Evolutionary conservation across 768 basidiomycete species (phyloP).

Genomic region (Mycena filopes): DNA sequence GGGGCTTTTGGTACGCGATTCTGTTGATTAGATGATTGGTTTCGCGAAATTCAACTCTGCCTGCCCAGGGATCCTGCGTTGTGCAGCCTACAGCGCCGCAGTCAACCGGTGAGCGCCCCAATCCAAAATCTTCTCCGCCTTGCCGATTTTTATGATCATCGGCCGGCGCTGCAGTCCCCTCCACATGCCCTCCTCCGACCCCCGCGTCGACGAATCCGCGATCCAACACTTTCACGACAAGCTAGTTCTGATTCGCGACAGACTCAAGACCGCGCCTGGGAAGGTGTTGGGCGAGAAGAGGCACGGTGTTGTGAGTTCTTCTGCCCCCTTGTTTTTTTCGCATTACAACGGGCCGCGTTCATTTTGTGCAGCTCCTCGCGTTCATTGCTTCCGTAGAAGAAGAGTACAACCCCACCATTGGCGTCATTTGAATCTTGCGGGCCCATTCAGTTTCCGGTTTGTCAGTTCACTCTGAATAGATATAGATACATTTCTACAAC

Average conservation of each 20-base stretch:
- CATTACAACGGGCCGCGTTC: slow-evolving; percentile 62
- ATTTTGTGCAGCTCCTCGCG: slow-evolving; percentile 67
- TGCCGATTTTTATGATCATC: not conserved
- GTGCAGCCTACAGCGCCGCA: slow-evolving; percentile 59
- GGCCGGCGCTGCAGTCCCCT: slow-evolving; percentile 47
- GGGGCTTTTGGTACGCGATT: slow-evolving; percentile 59
- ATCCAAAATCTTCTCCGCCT: not conserved
- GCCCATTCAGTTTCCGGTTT: not conserved
- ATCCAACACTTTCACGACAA: slow-evolving; percentile 91
- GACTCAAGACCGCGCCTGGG: slow-evolving; percentile 83
- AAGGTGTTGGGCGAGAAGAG: slow-evolving; percentile 50
- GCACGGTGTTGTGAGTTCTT: slow-evolving; percentile 27
- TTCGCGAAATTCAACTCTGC: not conserved
- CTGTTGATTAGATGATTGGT: not conserved
- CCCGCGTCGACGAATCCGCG: slow-evolving; percentile 59
- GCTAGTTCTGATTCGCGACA: slow-evolving; percentile 75
- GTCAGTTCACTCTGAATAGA: not conserved
- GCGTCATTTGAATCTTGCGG: not conserved
- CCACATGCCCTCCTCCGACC: slow-evolving; percentile 60
- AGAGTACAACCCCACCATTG: slow-evolving; percentile 50
- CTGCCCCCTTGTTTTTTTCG: no score
- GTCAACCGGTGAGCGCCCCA: slow-evolving; percentile 50
- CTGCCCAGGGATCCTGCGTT: slow-evolving; percentile 61
- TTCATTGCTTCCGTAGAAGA: slow-evolving; percentile 70
- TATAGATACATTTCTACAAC: not conserved